These are phyloP conservation scores for Allium cepa DNA, from an alignment of 106 monocot species.

Conservation along the genomic window DNA sequence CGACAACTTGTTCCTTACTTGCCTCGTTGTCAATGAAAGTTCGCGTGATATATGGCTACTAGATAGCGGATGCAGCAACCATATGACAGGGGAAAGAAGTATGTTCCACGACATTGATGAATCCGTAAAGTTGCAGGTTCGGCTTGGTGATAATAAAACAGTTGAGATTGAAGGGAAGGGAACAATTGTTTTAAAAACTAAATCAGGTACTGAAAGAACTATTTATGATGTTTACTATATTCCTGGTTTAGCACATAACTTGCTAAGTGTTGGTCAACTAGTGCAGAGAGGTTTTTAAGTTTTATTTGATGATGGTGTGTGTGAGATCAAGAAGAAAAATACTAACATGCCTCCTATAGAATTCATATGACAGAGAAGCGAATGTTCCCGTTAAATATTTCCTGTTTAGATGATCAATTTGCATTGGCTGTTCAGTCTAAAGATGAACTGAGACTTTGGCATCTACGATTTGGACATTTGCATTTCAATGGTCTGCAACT, in stretches of 20 bases:
- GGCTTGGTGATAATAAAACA: no score
- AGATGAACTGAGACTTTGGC: slow-evolving; percentile 1
- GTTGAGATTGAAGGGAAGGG: no score
- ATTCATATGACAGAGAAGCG: neutral
- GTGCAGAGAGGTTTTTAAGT: no score
- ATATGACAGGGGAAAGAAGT: no score
- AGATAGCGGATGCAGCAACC: slow-evolving; percentile 6
- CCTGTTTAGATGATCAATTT: slow-evolving; percentile 3
- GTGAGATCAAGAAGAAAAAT: neutral
- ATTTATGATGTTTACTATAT: no score
- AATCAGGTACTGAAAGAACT: no score
- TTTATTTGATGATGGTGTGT: neutral
- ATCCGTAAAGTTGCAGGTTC: no score
- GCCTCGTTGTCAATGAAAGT: neutral
- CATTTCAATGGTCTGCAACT: slow-evolving; percentile 4
- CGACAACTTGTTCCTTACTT: slow-evolving; percentile 4
- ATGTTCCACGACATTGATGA: slow-evolving; percentile 12
- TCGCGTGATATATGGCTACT: slow-evolving; percentile 5
- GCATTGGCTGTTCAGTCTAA: neutral
- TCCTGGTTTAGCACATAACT: no score
- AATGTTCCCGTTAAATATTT: slow-evolving; percentile 8
- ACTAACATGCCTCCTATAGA: neutral
- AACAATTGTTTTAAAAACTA: no score
- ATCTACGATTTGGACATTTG: slow-evolving; percentile 7
- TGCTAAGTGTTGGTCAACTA: no score